Conservation (phyloP, 768 basidiomycete species). For the Termitomyces bulborhizus region DNA sequence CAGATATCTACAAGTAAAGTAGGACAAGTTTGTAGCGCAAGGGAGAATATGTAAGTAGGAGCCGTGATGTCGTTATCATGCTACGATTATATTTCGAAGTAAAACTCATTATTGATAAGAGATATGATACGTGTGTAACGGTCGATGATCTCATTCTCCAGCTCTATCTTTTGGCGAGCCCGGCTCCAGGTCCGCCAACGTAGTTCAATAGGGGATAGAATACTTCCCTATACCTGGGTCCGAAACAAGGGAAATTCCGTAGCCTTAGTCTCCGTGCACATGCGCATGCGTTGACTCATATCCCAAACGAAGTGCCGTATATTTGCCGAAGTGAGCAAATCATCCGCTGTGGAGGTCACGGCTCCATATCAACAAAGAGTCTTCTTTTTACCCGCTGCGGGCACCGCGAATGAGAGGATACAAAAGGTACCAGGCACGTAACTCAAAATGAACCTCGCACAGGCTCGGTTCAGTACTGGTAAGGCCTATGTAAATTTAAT, state of each 20-base stretch:
- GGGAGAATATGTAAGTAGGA: not conserved
- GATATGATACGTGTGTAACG: not conserved
- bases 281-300: too few species aligned
- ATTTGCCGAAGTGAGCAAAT: not conserved
- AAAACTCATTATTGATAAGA: too few species aligned
- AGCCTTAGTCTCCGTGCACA: not conserved
- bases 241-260: not conserved
- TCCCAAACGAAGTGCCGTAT: not conserved
- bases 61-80: not conserved
- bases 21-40: not conserved
- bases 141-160: not conserved
- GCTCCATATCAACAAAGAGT: not conserved
- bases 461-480: not conserved
- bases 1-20: not conserved
- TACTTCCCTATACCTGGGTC: not conserved
- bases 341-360: not conserved
- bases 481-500: not conserved
- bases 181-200: not conserved
- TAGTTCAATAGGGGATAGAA: not conserved
- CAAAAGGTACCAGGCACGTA: slow-evolving; percentile 1
- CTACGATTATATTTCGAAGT: not conserved
- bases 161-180: not conserved
- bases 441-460: not conserved
- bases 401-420: not conserved
- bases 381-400: not conserved